These are phyloP conservation scores for Zymoseptoria tritici DNA, from an alignment of 2,329 filamentous ascomycete species.

Conservation along the genomic window DNA sequence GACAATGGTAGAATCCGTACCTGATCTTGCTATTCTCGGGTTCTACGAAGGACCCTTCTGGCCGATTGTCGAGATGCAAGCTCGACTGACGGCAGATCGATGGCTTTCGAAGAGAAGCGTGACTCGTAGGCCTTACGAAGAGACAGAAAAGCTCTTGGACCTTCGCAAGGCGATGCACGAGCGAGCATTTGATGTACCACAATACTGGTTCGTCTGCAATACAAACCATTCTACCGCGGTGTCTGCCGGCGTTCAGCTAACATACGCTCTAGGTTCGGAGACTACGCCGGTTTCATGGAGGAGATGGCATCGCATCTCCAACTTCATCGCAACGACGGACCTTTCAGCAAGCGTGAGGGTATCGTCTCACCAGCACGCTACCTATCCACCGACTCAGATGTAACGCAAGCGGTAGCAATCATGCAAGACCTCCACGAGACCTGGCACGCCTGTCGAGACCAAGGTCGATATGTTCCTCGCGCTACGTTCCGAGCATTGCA, in stretches of 20 bases:
- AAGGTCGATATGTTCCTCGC: slow-evolving; percentile 23
- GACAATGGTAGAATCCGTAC: slow-evolving; percentile 43
- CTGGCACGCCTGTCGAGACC: slow-evolving; percentile 18
- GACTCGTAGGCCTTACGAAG: slow-evolving; percentile 20
- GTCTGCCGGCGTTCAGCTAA: not conserved
- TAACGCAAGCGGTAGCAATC: slow-evolving; percentile 37
- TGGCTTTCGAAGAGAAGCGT: slow-evolving; percentile 46
- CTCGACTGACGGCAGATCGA: slow-evolving; percentile 55
- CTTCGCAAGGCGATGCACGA: slow-evolving; percentile 41
- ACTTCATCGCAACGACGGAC: slow-evolving; percentile 39
- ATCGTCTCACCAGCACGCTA: slow-evolving; percentile 33
- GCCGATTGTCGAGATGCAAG: slow-evolving; percentile 83
- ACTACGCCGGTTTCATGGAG: slow-evolving; percentile 70
- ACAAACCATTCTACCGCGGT: not conserved
- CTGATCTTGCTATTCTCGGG: slow-evolving; percentile 68
- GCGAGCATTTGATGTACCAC: slow-evolving; percentile 46
- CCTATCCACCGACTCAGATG: slow-evolving; percentile 23
- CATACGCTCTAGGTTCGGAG: slow-evolving; percentile 50
- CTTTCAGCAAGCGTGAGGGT: slow-evolving; percentile 43
- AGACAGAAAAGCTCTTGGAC: slow-evolving; percentile 41
- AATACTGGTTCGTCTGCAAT: slow-evolving; percentile 52
- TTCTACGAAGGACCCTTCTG: slow-evolving; percentile 81
- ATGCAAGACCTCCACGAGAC: slow-evolving; percentile 39
- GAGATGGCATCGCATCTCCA: slow-evolving; percentile 56
- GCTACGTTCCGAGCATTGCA: slow-evolving; percentile 28